Base-by-base conservation (phyloP, 2,329 filamentous ascomycete species). In the Neopestalotiopsis rosae region DNA sequence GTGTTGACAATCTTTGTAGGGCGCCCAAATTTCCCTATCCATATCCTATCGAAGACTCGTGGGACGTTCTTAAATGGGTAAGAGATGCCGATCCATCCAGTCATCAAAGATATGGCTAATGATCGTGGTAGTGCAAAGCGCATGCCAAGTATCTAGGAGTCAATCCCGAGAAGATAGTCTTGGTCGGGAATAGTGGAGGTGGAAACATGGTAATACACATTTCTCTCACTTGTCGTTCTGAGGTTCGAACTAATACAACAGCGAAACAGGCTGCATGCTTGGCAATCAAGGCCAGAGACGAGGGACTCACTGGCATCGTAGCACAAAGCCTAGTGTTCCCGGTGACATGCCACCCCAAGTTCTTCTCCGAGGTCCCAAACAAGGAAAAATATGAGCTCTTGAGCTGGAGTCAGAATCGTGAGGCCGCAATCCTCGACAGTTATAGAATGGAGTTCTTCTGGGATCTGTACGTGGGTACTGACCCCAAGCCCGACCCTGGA, bases 21-120 rank as follows among this genome's bases (percentile, higher is more conserved):
- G 85, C 85, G 0, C 86, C 86, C 3, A 85, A 87, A 70, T 83
- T 81, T 68, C 83, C 83, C 0, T 87, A 85, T 65, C 86, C 86
- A 0, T 82, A 81, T 65, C 83, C 83, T 0, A 68, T 86, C 5
- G 82, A 87, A 67, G 86, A 88, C 73, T 83, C 83, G 64, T 85
- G 85, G 66, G 85, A 87, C 70, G 85, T 83, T 3, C 82, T 81
- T 20, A 72, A 78, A 75, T 82, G 80, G 80, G 80, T 81, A 74
- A 13, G 71, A 59, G 20, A 4, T 1, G 5, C 30, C n/a, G 17
- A n/a, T n/a, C 4, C 83, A 63, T 76, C 76, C 5, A 17, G 5
- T 30, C 28, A 7, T 4, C 24, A n/a, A 38, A 3, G 17, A 17
- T 78, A 40, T 9, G 6, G 34, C 30, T 63, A 24, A 38, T 30